Evolutionary conservation across 306 rosid species (phyloP).

Genomic region (Fragaria iinumae): DNA sequence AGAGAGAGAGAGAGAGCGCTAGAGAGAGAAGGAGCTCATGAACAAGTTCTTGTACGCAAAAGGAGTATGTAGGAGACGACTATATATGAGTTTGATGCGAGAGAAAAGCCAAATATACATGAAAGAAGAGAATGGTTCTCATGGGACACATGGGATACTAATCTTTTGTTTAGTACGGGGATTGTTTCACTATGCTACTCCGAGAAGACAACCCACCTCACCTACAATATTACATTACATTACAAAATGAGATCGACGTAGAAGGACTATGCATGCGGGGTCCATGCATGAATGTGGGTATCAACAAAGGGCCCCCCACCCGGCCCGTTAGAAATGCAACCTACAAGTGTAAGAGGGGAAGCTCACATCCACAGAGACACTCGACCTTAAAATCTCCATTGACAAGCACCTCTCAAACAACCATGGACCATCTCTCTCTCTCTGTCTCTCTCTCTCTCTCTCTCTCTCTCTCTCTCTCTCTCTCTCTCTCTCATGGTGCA

Average conservation of each 20-base stretch:
- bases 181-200: conserved; percentile 30
- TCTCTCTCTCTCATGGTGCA: conserved; percentile 41
- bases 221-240: conserved; percentile 12
- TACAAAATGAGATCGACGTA: conserved; percentile 25
- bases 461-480: conserved; percentile 40
- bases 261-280: conserved; percentile 36
- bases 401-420: conserved; percentile 66
- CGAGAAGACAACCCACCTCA: conserved; percentile 47
- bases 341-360: conserved; percentile 48
- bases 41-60: conserved; percentile 35
- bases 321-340: conserved; percentile 15
- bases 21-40: not conserved
- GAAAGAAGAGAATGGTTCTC: not conserved
- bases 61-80: conserved; percentile 44
- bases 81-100: conserved; percentile 44
- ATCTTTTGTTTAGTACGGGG: conserved; percentile 24
- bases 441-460: conserved; percentile 41
- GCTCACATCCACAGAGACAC: conserved; percentile 77
- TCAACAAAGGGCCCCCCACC: conserved; percentile 26
- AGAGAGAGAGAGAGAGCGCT: not conserved
- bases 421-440: conserved; percentile 50
- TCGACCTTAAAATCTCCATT: conserved; percentile 71
- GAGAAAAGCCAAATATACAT: conserved; percentile 13
- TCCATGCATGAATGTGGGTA: conserved; percentile 42
- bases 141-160: conserved; percentile 11